Evolutionary conservation across 345 rosid species (phyloP).

Genomic region (Kandelia obovata): DNA sequence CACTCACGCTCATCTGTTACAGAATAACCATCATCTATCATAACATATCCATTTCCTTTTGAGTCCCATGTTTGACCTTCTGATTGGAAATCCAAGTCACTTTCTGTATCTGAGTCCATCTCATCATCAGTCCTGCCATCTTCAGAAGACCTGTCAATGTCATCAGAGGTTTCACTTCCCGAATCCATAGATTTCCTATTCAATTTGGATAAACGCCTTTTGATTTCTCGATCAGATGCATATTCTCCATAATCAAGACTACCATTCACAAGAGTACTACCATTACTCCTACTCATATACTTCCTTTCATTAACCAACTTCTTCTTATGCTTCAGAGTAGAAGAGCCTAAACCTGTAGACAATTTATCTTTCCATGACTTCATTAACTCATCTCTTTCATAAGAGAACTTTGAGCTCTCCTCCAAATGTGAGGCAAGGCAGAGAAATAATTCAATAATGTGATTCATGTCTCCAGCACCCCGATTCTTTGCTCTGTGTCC

Average conservation of each 20-base stretch:
- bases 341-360: constrained; percentile 39
- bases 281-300: constrained; percentile 61
- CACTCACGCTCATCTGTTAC: constrained; percentile 91
- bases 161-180: constrained; percentile 92
- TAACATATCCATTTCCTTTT: constrained; percentile 53
- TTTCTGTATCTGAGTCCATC: constrained; percentile 79
- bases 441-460: constrained; percentile 62
- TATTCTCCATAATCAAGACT: constrained; percentile 60
- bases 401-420: constrained; percentile 67
- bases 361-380: constrained; percentile 82
- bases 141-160: constrained; percentile 57
- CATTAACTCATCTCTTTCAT: constrained; percentile 74
- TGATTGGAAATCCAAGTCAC: constrained; percentile 69
- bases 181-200: constrained; percentile 79
- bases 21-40: constrained; percentile 59
- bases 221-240: constrained; percentile 91
- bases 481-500: constrained; percentile 68
- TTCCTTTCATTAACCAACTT: constrained; percentile 60
- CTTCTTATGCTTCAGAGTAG: constrained; percentile 61
- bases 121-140: constrained; percentile 60
- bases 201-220: constrained; percentile 73
- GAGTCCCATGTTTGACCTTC: constrained; percentile 56
- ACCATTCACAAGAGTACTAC: constrained; percentile 46
- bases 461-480: constrained; percentile 77
- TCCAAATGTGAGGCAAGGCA: constrained; percentile 90